Evolutionary conservation across 73 alveolate genomes (phyloP).

Genomic region (Tetrahymena elliotti): DNA sequence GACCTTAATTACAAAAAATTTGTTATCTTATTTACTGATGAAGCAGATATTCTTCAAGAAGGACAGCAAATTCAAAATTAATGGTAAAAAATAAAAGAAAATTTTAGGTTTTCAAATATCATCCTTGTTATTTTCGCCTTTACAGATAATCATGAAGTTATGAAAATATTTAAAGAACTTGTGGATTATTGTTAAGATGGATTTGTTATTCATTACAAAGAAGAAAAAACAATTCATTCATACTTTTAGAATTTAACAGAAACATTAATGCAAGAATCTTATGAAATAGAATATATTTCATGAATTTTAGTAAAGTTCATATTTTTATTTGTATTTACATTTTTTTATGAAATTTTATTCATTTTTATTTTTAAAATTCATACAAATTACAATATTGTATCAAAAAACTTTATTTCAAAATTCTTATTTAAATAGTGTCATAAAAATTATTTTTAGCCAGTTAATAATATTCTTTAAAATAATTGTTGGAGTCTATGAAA

Average conservation of each 20-base stretch:
- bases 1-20: neutral
- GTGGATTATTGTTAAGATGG: neutral
- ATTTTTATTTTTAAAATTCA: no score
- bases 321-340: no score
- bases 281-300: neutral
- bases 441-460: no score
- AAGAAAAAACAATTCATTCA: neutral
- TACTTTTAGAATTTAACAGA: neutral
- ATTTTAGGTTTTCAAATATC: neutral
- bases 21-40: neutral
- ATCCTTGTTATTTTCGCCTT: neutral
- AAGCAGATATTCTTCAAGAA: neutral
- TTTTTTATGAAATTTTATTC: no score
- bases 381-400: no score
- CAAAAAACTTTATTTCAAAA: no score
- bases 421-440: no score
- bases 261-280: neutral
- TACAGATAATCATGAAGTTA: neutral
- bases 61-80: neutral
- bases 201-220: neutral
- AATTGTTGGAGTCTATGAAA: no score
- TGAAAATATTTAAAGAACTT: neutral
- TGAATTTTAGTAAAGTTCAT: no score
- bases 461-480: no score
- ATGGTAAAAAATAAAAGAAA: neutral